Percentiles rank a stretch among this genome's conserved stretches.
These are phyloP conservation scores for Cutaneotrichosporon arboriforme DNA, from an alignment of 1,284 basidiomycete genomes.

Conservation along the genomic window DNA sequence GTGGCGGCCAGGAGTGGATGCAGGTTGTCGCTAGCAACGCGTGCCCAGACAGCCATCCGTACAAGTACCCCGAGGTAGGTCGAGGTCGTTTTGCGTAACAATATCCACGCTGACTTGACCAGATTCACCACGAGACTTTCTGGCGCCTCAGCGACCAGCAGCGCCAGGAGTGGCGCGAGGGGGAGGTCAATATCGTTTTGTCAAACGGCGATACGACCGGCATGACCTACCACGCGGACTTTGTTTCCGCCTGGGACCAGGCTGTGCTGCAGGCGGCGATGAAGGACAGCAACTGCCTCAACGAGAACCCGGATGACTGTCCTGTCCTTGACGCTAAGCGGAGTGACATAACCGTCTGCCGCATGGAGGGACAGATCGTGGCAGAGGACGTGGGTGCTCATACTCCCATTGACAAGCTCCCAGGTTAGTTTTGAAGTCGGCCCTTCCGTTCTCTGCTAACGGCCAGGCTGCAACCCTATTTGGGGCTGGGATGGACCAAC, in stretches of 20 bases:
- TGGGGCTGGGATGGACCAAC: slow-evolving; percentile 12
- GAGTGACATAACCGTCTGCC: background rate
- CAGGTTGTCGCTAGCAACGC: background rate
- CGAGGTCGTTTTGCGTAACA: slow-evolving; percentile 22
- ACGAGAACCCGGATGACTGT: slow-evolving; percentile 4
- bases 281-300: slow-evolving; percentile 1
- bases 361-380: slow-evolving; percentile 5
- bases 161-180: slow-evolving; percentile 11
- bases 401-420: slow-evolving; percentile 7
- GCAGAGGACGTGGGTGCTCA: slow-evolving; percentile 11
- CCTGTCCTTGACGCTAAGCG: background rate
- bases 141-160: background rate
- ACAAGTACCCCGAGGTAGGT: slow-evolving; percentile 37
- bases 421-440: slow-evolving; percentile 2
- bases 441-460: too few species aligned
- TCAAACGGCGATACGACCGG: slow-evolving; percentile 38
- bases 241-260: slow-evolving; percentile 24
- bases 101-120: too few species aligned
- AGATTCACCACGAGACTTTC: background rate
- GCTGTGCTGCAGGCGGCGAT: background rate
- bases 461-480: slow-evolving; percentile 9
- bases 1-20: background rate
- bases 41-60: slow-evolving; percentile 6
- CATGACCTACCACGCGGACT: slow-evolving; percentile 36
- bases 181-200: slow-evolving; percentile 30